Percentiles rank a stretch among this genome's conserved stretches.
These are phyloP conservation scores for Polyplosphaeria fusca DNA, from an alignment of 495 filamentous ascomycete genomes.

Conservation along the genomic window DNA sequence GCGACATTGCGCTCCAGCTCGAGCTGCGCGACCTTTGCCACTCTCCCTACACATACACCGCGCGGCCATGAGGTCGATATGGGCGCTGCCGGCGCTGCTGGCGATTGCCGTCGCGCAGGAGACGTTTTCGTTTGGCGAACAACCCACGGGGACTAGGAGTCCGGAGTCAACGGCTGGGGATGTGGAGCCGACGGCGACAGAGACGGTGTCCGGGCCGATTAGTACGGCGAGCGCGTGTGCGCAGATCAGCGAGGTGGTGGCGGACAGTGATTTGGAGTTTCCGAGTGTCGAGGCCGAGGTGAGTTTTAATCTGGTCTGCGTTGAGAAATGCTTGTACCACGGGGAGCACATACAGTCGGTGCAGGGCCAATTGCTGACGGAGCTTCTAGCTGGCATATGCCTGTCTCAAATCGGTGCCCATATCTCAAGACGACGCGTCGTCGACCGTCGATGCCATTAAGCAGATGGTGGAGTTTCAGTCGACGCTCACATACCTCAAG, in stretches of 20 bases:
- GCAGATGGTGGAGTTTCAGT: conserved; percentile 22
- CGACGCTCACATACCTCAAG: conserved; percentile 35
- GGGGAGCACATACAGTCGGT: background rate
- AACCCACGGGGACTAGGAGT: background rate
- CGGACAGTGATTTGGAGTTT: background rate
- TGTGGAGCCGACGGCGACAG: conserved; percentile 13
- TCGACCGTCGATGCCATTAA: conserved; percentile 15
- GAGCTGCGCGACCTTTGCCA: background rate
- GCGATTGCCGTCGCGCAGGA: conserved; percentile 7
- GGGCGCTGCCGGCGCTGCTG: conserved; percentile 22
- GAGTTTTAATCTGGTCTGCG: too few species aligned
- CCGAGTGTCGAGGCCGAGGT: conserved; percentile 31
- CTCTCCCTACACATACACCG: background rate
- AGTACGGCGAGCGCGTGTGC: conserved; percentile 23
- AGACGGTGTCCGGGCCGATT: conserved; percentile 21
- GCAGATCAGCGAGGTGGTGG: conserved; percentile 10
- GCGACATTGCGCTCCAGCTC: too few species aligned
- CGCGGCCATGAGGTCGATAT: conserved; percentile 20
- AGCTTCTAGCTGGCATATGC: conserved; percentile 24
- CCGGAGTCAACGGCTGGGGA: background rate
- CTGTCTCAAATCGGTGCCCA: conserved; percentile 35
- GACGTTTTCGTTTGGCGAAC: conserved; percentile 1
- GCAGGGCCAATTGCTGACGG: background rate
- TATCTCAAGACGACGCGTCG: conserved; percentile 27
- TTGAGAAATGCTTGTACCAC: background rate